Base-by-base conservation (phyloP, 2,329 filamentous ascomycete species). In the Hymenoscyphus fructigenus region DNA sequence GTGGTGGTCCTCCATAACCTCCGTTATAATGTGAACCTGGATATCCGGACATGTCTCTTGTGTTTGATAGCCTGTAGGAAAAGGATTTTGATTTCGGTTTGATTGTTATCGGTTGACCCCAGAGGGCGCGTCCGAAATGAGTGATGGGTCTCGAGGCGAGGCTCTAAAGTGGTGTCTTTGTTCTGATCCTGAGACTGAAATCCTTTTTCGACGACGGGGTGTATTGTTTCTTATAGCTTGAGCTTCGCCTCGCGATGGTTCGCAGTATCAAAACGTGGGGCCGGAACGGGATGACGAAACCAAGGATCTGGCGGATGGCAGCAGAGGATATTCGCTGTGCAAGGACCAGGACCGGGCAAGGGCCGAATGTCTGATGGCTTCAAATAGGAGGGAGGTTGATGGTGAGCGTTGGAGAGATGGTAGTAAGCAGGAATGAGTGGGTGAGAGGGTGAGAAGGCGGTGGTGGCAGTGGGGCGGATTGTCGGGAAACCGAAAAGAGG, bases 41-140 rank as follows among this genome's bases (percentile, higher is more conserved):
- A 75, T 88, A 89, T 73, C 85, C 86, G 70, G 87, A 88, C 87
- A 89, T 90, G n/a, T 63, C 64, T 67, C 26, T 58, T 55, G 20
- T 26, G 4, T 36, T 26, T 50, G 15, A n/a, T 60, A 26, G 36
- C 57, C n/a, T 55, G 20, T 10, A 60, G 23, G 20, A 36, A 57
- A 57, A 59, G 15, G 44, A 65, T 53, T 28, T 41, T 58, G 57
- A 47, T 53, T 55, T 36, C 47, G 61, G 20, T 55, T 62, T 67
- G 65, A 17, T 63, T 62, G 58, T 64, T 59, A 56, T 34, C 64
- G 63, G 69, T 65, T 58, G 28, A 32, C 70, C 66, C 67, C 67
- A 68, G 61, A 67, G 59, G 41, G 17, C 12, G 23, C 47, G n/a
- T 53, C 47, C 20, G 3, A 53, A 23, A 3, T 14, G 47, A 53